Base-by-base conservation (phyloP, 2,329 filamentous ascomycete genomes). In the Xylariaceae sp. region DNA sequence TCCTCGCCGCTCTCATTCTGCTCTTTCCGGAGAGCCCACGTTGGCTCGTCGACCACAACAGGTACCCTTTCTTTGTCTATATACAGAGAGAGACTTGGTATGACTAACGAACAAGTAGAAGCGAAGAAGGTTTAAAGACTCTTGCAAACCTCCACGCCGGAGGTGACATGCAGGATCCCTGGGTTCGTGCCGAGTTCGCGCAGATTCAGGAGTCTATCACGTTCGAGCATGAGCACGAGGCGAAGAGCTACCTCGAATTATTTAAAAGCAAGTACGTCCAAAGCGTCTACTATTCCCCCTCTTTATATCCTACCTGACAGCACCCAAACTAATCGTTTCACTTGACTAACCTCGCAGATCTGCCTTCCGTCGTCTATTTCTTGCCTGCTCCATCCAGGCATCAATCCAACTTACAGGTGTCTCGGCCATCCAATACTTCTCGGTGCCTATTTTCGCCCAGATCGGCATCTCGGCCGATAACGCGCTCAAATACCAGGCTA, bases 351-450 rank as follows among this genome's bases (percentile, higher is more conserved):
- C 37, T 32, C 13, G 20, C 11, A 71, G 67, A 27, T 84, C 86
- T 1, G 85, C 81, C 29, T 89, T 91, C 77, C 85, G 88, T 24
- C 82, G 89, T 13, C 77, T 92, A 5, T 85, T 91, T 67, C 76
- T 92, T 8, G 86, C 85, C 27, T 83, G 81, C 62, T 79, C 87
- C 1, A 73, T 91, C 1, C 89, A 92, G 68, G 88, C 85, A 0
- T 84, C 82, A 0, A 78, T 86, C 2, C 89, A 92, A 68, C 90
- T 92, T 86, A 92, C 88, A 0, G 89, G 88, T 59, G 86, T 88
- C 0, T 83, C 79, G 1, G 85, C 86, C 1, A 91, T 91, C 59
- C 88, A 92, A 67, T 92, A 91, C 71, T 91, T 87, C 71, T 86
- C 84, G 0, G 81, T 87, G 15, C 70, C 66, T 2, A 89, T 90